phyloP scores from a whole-genome alignment of 345 rosid species.

The Excoecaria agallocha region DNA sequence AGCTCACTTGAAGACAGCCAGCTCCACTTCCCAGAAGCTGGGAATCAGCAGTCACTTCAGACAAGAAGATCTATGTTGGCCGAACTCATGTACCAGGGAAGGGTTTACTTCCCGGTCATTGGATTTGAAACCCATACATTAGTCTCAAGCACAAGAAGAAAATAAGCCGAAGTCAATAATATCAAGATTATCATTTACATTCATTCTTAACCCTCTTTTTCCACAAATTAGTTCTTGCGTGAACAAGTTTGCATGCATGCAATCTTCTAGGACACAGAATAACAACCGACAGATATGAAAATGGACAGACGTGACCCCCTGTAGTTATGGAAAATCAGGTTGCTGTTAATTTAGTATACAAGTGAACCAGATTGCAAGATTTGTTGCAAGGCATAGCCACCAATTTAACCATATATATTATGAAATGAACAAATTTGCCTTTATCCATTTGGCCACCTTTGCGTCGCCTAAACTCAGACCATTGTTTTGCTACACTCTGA shows the following conservation, averaged over 20 bases:
- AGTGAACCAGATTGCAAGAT: not conserved
- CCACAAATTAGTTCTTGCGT: not conserved
- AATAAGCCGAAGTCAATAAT: not conserved
- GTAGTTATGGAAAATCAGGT: not conserved
- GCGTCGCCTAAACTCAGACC: conserved; percentile 73
- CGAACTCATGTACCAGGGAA: not conserved
- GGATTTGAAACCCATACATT: not conserved
- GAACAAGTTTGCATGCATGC: not conserved
- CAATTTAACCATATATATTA: not conserved
- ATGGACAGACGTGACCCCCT: not conserved
- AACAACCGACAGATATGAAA: not conserved
- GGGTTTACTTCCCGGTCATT: too few relatives aligned
- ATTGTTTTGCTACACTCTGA: conserved; percentile 89
- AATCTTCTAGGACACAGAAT: not conserved
- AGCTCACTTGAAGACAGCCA: not conserved
- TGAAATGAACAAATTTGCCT: conserved; percentile 34
- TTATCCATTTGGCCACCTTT: conserved; percentile 50
- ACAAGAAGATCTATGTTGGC: not conserved
- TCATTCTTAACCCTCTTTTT: not conserved
- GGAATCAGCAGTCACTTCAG: not conserved
- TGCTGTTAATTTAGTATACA: not conserved
- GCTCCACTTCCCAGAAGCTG: not conserved
- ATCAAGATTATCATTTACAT: not conserved
- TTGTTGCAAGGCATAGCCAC: not conserved
- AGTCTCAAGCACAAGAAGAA: not conserved